Percentiles rank a stretch among this genome's conserved stretches.
These are phyloP conservation scores for Citrus unshiu DNA, from an alignment of 345 rosid genomes.

Conservation along the genomic window DNA sequence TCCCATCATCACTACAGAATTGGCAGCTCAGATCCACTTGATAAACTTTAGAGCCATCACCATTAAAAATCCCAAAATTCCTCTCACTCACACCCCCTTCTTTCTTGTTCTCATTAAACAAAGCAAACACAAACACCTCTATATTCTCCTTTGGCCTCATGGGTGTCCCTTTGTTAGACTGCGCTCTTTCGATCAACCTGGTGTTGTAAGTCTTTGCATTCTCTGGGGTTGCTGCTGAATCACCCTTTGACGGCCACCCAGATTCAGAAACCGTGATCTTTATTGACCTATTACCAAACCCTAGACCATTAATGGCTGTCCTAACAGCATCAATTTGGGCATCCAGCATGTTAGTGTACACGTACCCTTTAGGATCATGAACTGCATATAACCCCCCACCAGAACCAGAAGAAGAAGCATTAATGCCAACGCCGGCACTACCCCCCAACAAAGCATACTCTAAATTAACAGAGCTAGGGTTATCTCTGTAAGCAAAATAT, in stretches of 20 bases:
- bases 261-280: constrained; percentile 50
- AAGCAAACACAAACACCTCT: constrained; percentile 51
- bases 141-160: constrained; percentile 41
- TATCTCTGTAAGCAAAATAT: constrained; percentile 58
- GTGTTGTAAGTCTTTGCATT: constrained; percentile 56
- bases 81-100: constrained; percentile 45
- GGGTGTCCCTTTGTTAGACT: constrained; percentile 55
- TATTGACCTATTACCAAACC: constrained; percentile 41
- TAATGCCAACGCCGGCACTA: neutral
- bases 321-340: constrained; percentile 63
- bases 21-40: constrained; percentile 58
- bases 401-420: constrained; percentile 17
- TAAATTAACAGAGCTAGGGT: constrained; percentile 39
- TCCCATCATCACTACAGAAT: constrained; percentile 43
- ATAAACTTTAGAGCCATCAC: constrained; percentile 58
- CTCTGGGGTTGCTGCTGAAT: constrained; percentile 40
- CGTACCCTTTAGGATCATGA: constrained; percentile 50
- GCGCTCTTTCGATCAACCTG: constrained; percentile 53
- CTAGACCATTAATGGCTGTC: constrained; percentile 49
- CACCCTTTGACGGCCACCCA: constrained; percentile 68
- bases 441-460: constrained; percentile 51
- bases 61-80: constrained; percentile 56
- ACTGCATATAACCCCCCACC: constrained; percentile 16
- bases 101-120: constrained; percentile 72
- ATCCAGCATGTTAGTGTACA: constrained; percentile 55